Percentiles rank a stretch among this genome's conserved stretches.
Evolutionary conservation across 208 protist species (phyloP).

Genomic region (Kentomonas sorsogonicus): DNA sequence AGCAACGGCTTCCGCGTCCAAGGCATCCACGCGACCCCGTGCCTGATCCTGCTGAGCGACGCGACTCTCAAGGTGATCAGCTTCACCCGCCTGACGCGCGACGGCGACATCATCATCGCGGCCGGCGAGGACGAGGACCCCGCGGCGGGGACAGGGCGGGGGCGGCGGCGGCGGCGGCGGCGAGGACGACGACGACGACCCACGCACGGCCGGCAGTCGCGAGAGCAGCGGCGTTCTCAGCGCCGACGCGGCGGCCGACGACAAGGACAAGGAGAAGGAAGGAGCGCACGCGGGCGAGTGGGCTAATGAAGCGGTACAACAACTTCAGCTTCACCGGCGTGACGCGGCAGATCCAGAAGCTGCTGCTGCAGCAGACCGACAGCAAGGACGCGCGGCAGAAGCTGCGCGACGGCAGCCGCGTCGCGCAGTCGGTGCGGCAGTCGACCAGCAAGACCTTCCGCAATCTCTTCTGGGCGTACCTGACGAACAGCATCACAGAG

Average conservation of each 20-base stretch:
- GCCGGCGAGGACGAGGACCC: constrained; percentile 19
- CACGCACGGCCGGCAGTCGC: not conserved
- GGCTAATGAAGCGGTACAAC: too few species aligned
- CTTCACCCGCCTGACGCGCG: constrained; percentile 66
- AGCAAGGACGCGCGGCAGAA: constrained; percentile 30
- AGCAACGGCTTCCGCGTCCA: constrained; percentile 85
- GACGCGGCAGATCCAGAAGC: constrained; percentile 63
- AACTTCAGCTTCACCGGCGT: constrained; percentile 43
- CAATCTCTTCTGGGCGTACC: constrained; percentile 74
- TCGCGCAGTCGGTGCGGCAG: constrained; percentile 79
- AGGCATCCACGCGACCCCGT: constrained; percentile 79
- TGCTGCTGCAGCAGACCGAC: constrained; percentile 66
- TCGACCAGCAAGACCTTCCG: constrained; percentile 54
- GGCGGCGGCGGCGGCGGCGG: constrained; percentile 6
- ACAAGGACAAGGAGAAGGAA: constrained; percentile 20
- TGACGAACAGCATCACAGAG: constrained; percentile 35
- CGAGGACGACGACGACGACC: constrained; percentile 5
- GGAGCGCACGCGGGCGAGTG: too few species aligned
- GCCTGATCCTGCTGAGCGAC: constrained; percentile 76
- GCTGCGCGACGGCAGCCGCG: constrained; percentile 63
- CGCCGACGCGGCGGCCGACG: not conserved
- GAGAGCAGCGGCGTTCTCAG: not conserved
- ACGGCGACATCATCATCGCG: constrained; percentile 80
- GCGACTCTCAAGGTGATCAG: constrained; percentile 56
- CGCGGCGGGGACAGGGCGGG: too few species aligned